These are phyloP conservation scores for Termitomyces sp. DNA, from an alignment of 768 basidiomycete genomes.

Conservation along the genomic window DNA sequence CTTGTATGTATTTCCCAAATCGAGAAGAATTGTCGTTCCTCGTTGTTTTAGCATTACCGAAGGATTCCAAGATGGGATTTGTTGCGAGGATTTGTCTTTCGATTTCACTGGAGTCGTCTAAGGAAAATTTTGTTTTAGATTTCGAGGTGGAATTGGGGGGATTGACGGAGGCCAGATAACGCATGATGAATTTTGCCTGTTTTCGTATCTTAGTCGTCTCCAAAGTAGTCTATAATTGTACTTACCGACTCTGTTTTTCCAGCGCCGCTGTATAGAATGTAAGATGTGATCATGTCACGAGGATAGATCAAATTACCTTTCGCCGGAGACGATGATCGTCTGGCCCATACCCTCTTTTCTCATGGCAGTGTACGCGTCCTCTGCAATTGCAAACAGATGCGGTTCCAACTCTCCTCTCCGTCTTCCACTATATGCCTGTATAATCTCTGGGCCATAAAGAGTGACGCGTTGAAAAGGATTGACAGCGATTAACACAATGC, in stretches of 20 bases:
- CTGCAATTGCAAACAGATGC: slow-evolving; percentile 97
- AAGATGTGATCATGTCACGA: slow-evolving; percentile 8
- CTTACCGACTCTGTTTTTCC: slow-evolving; percentile 96
- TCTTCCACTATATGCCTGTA: slow-evolving; percentile 92
- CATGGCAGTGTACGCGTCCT: slow-evolving; percentile 99
- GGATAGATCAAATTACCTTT: slow-evolving; percentile 56
- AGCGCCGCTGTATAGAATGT: slow-evolving; percentile 68
- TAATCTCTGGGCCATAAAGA: slow-evolving; percentile 94
- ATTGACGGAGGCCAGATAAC: slow-evolving; percentile 97
- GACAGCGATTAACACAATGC: slow-evolving; percentile 97
- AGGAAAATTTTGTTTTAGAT: slow-evolving; percentile 61
- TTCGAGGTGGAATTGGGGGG: slow-evolving; percentile 62
- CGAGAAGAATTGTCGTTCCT: slow-evolving; percentile 98
- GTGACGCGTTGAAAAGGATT: slow-evolving; percentile 98
- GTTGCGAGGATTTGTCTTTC: slow-evolving; percentile 97
- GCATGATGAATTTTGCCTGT: slow-evolving; percentile 97
- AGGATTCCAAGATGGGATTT: slow-evolving; percentile 98
- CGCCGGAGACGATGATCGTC: slow-evolving; percentile 98
- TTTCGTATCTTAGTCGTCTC: slow-evolving; percentile 4
- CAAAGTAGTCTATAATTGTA: background rate
- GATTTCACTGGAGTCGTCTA: slow-evolving; percentile 89
- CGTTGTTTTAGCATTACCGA: slow-evolving; percentile 99
- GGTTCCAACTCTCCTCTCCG: slow-evolving; percentile 94
- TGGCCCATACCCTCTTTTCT: slow-evolving; percentile 90
- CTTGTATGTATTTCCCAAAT: slow-evolving; percentile 99